A percentile compares a stretch with the other conserved stretches of the same genome.
These are phyloP conservation scores for Trichoderma hamatum DNA, from an alignment of 2,329 filamentous ascomycete genomes.

Conservation along the genomic window DNA sequence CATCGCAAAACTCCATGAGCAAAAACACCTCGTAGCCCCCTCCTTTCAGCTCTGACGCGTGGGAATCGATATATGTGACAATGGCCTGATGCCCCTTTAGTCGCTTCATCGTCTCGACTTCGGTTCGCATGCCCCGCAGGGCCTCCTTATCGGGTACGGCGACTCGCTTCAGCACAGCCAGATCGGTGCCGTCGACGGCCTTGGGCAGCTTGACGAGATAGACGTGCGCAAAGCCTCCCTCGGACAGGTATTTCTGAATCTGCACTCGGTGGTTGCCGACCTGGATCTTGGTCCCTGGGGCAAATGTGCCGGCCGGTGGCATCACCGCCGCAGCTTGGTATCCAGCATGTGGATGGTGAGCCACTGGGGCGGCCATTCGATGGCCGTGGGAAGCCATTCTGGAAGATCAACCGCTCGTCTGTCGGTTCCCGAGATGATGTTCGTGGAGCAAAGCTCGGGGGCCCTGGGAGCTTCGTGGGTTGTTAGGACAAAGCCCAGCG, in stretches of 20 bases:
- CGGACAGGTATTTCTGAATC: constrained; percentile 96
- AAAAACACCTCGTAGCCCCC: constrained; percentile 97
- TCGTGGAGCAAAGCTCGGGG: constrained; percentile 23
- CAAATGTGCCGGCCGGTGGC: constrained; percentile 81
- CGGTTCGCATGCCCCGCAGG: constrained; percentile 92
- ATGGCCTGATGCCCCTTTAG: constrained; percentile 95
- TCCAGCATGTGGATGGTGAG: constrained; percentile 46
- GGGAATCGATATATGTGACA: constrained; percentile 97
- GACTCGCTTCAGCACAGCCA: constrained; percentile 89
- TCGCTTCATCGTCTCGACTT: constrained; percentile 99
- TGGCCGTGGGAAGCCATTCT: constrained; percentile 45
- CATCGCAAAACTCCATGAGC: constrained; percentile 96
- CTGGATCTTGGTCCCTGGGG: constrained; percentile 93
- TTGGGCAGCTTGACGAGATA: constrained; percentile 89
- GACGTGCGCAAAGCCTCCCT: constrained; percentile 97
- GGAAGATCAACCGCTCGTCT: constrained; percentile 11
- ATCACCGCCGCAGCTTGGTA: constrained; percentile 48
- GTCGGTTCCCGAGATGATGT: not conserved
- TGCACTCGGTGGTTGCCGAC: constrained; percentile 90
- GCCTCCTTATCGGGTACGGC: constrained; percentile 96
- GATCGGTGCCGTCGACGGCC: constrained; percentile 74
- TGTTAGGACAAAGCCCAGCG: not conserved
- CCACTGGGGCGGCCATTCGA: constrained; percentile 37
- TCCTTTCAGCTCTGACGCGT: constrained; percentile 89
- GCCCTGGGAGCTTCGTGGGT: not conserved